Conservation (phyloP, 1,284 basidiomycete species). For the Cerioporus squamosus region DNA sequence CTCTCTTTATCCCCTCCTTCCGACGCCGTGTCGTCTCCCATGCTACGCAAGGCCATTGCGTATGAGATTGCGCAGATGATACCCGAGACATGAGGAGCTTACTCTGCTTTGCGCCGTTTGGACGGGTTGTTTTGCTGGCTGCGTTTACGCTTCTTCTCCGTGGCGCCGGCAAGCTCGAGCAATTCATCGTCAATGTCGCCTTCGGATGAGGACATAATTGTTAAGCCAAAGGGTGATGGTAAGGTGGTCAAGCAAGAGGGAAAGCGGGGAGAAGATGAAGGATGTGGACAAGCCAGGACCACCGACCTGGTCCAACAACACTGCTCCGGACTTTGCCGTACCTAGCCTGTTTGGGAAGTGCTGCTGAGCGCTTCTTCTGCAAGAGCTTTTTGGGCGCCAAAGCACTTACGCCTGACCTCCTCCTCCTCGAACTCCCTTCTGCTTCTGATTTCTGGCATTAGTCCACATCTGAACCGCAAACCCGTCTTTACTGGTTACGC, state of each 20-base stretch:
- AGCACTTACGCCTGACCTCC: no score
- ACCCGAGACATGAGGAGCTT: conserved; percentile 27
- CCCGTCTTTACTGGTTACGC: no score
- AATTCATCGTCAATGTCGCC: conserved; percentile 72
- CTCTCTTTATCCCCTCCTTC: conserved; percentile 63
- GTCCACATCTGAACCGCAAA: no score
- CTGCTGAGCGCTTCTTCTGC: conserved; percentile 1
- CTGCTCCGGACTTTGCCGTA: conserved; percentile 6
- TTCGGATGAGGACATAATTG: conserved; percentile 78
- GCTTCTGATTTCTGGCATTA: no score
- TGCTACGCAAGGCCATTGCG: conserved; percentile 4
- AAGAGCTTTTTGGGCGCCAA: no score
- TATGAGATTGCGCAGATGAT: not conserved
- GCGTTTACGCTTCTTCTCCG: conserved; percentile 55
- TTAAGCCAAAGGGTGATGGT: no score
- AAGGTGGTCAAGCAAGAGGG: not conserved
- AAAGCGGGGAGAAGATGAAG: not conserved
- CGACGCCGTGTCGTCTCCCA: conserved; percentile 31
- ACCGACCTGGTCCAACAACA: not conserved
- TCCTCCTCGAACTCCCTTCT: no score
- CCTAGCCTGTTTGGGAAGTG: conserved; percentile 8
- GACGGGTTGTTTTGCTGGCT: conserved; percentile 34
- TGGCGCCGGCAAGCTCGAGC: conserved; percentile 66
- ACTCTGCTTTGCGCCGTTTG: conserved; percentile 59
- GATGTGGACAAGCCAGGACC: not conserved